These are phyloP conservation scores for Alternaria arborescens DNA, from an alignment of 2,329 filamentous ascomycete genomes.

Conservation along the genomic window DNA sequence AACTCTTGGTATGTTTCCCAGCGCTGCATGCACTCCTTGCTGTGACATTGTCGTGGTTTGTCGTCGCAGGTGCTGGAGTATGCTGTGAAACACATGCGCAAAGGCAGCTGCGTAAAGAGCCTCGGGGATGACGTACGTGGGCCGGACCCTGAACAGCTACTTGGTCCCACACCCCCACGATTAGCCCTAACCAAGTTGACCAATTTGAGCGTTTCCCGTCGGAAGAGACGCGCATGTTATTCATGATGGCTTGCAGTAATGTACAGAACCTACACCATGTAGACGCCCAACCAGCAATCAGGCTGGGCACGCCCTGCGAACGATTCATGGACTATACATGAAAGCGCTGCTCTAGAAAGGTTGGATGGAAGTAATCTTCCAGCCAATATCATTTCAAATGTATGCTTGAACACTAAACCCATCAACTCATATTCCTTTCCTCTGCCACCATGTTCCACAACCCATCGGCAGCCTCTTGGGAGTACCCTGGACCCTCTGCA, in stretches of 20 bases:
- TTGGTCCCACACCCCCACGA: not conserved
- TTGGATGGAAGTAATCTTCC: not conserved
- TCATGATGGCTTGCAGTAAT: not conserved
- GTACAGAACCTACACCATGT: not conserved
- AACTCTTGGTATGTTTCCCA: conserved; percentile 35
- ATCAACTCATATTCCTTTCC: not conserved
- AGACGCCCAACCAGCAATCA: not conserved
- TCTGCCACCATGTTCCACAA: conserved; percentile 36
- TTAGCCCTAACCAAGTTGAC: not conserved
- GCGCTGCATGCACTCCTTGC: conserved; percentile 46
- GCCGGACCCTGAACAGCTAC: not conserved
- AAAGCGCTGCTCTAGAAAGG: not conserved
- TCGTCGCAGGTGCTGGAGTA: not conserved
- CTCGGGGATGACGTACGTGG: conserved; percentile 16
- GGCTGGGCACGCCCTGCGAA: not conserved
- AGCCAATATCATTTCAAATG: not conserved
- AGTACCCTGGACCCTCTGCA: conserved; percentile 18
- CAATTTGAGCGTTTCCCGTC: conserved; percentile 13
- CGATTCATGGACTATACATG: not conserved
- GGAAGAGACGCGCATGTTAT: conserved; percentile 1
- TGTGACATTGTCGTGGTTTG: conserved; percentile 35
- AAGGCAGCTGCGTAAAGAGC: conserved; percentile 7
- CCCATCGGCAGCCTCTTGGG: conserved; percentile 35
- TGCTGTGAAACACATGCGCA: conserved; percentile 7
- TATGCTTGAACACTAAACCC: not conserved